Base-by-base conservation (phyloP, 1,284 basidiomycete genomes). In the Cryptococcus sp. region DNA sequence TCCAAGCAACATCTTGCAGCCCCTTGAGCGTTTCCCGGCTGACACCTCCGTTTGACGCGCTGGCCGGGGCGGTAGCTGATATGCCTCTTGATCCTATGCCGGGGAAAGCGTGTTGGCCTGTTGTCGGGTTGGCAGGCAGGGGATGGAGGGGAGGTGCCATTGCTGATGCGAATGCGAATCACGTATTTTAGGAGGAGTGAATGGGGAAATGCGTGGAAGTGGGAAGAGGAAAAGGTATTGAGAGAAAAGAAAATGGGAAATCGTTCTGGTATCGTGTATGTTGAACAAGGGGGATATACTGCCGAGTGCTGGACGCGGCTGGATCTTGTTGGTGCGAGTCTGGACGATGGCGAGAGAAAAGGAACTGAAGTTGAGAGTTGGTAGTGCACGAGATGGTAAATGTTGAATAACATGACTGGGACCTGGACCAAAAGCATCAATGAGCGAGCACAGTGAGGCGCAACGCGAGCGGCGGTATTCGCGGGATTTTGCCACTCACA, bases 1-100 rank as follows among this genome's bases (percentile, higher is more conserved):
- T 93, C 93, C 93, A 97, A 76, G 93, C 94, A 82, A 93, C 93
- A 87, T 97, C 93, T 79, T 95, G 93, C 45, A 97, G 87, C 40
- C 91, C 72, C 62, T 79, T 81, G 56, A 81, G 70, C 46, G 77
- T 68, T 45, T 80, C 78, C 53, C 74, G 69, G 55, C 69, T 74
- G 47, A 78, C 76, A n/a, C 73, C 68, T 50, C 69, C 70, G n/a
- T 62, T 66, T 13, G 67, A 51, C 30, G 71, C 62, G 47, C 60
- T 58, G 27, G 71, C 55, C 15, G 67, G 62, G 35, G 58, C 55
- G 22, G 58, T 57, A 39, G 64, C 65, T 25, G 58, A 47, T 16
- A 54, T 54, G 47, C 54, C 48, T 45, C 60, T 49, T 40, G 57
- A 55, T 43, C 64, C 62, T 20, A 71, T 54, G 50, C 61, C 58